Evolutionary conservation across 208 protist species (phyloP), one percentile per base, ranked within the genome.

Genomic region (Acanthamoeba comandoni): DNA sequence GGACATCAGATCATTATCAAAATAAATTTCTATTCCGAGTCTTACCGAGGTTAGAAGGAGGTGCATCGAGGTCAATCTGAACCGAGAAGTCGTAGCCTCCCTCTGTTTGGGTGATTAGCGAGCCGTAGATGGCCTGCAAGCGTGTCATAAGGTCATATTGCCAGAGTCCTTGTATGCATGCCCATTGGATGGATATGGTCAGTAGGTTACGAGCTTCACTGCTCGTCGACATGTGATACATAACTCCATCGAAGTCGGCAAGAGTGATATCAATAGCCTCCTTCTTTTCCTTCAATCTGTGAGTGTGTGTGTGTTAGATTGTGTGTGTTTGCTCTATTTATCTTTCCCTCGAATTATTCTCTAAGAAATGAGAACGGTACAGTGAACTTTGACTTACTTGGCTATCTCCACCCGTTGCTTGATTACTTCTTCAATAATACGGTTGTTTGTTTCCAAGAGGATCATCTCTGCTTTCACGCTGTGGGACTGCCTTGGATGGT

Each of bases 161-260:
- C 12, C 80, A 29, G 8, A 95, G 89, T 35, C 95, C 62, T 43
- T 12, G 9, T 19, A 90, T 87, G 91, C 67, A 91, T 26, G 49
- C 31, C 57, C 87, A 79, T 12, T 43, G 39, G 3, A 95, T 93
- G 8, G 92, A 95, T 7, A 96, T 67, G 7, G 39, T 71, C 31
- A 96, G 29, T 15, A 84, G 13, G 65, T 91, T 91, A 48, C 65
- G 43, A 2, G 3, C 8, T 12, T 73, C 17, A 9, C 65, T 8
- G 11, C 65, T n/a, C 31, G 80, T 93, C 26, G 71, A 15, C 19
- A 95, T 48, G 70, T 95, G 77, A 88, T 93, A 96, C 57, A 82
- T 48, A 11, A 95, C 93, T 26, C 95, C 92, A 69, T 96, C 95
- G 88, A 96, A 96, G 71, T 96, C 95, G 15, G 91, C 91, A 39